Evolutionary conservation across 2,329 filamentous ascomycete genomes (phyloP).

Genomic region (Aureobasidium vineae): DNA sequence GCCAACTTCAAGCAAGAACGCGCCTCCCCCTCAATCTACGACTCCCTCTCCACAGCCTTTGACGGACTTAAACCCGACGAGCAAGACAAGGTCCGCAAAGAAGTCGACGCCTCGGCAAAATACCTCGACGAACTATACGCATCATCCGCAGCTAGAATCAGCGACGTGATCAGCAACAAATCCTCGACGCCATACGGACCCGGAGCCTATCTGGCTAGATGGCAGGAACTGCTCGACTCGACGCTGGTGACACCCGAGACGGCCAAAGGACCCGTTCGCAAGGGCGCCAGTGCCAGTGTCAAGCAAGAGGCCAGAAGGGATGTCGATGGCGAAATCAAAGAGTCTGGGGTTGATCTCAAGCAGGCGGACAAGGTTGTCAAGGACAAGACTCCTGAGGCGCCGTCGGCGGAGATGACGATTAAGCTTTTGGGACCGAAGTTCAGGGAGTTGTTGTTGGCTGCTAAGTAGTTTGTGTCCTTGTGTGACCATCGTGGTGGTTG

Average conservation of each 20-base stretch:
- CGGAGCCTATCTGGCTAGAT: slow-evolving; percentile 68
- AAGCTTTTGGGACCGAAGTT: slow-evolving; percentile 38
- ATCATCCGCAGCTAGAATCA: slow-evolving; percentile 57
- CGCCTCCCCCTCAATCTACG: slow-evolving; percentile 30
- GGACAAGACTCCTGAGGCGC: slow-evolving; percentile 37
- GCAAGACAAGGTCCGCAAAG: slow-evolving; percentile 48
- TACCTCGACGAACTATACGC: slow-evolving; percentile 59
- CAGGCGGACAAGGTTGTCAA: slow-evolving; percentile 36
- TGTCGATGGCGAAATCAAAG: slow-evolving; percentile 37
- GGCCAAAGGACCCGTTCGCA: slow-evolving; percentile 53
- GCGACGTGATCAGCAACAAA: slow-evolving; percentile 52
- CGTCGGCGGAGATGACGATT: slow-evolving; percentile 36
- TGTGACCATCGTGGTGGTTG: too few relatives aligned
- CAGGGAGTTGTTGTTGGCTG: slow-evolving; percentile 34
- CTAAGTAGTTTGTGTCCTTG: neutral
- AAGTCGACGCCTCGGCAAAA: slow-evolving; percentile 59
- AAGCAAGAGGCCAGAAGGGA: slow-evolving; percentile 40
- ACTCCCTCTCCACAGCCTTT: slow-evolving; percentile 43
- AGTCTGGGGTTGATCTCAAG: slow-evolving; percentile 32
- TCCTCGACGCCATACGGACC: slow-evolving; percentile 57
- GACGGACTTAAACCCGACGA: slow-evolving; percentile 49
- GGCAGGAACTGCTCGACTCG: slow-evolving; percentile 69
- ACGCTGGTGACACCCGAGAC: slow-evolving; percentile 65
- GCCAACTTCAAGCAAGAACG: slow-evolving; percentile 52
- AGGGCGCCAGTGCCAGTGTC: slow-evolving; percentile 38